Conservation (phyloP, 2,329 filamentous ascomycete genomes). For the Magnaporthiopsis rhizophila region DNA sequence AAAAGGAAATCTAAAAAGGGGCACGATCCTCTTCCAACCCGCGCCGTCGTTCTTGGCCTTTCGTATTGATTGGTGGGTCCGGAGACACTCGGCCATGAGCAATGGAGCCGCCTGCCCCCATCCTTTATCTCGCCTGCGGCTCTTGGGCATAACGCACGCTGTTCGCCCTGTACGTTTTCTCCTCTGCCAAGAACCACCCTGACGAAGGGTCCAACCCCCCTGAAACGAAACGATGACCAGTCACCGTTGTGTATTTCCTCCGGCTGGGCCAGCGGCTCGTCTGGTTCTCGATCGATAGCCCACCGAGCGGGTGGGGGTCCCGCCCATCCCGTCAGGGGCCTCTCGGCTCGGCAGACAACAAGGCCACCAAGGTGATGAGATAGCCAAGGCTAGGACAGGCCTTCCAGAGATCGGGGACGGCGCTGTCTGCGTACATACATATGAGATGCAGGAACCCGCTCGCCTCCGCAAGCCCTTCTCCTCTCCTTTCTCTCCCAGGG, state of each 20-base stretch:
- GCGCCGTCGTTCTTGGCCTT: background rate
- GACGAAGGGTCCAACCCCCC: background rate
- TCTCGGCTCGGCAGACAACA: background rate
- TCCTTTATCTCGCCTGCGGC: background rate
- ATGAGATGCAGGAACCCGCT: background rate
- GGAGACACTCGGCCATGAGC: background rate
- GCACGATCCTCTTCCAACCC: background rate
- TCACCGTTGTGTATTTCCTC: background rate
- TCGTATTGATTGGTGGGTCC: background rate
- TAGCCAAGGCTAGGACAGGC: background rate
- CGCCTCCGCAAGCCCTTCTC: background rate
- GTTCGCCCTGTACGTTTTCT: background rate
- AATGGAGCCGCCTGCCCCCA: background rate
- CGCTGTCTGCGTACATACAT: background rate
- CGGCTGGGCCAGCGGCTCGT: background rate
- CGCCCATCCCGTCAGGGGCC: background rate
- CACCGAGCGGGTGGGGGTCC: background rate
- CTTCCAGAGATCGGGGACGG: background rate
- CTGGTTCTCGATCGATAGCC: background rate
- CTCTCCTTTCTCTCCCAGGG: background rate
- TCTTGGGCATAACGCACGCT: background rate
- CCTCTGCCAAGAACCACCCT: background rate
- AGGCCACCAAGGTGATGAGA: background rate
- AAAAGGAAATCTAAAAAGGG: no score
- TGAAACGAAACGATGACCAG: background rate